phyloP scores from a whole-genome alignment of 2,329 filamentous ascomycete species.

The Teratosphaeria viscida region DNA sequence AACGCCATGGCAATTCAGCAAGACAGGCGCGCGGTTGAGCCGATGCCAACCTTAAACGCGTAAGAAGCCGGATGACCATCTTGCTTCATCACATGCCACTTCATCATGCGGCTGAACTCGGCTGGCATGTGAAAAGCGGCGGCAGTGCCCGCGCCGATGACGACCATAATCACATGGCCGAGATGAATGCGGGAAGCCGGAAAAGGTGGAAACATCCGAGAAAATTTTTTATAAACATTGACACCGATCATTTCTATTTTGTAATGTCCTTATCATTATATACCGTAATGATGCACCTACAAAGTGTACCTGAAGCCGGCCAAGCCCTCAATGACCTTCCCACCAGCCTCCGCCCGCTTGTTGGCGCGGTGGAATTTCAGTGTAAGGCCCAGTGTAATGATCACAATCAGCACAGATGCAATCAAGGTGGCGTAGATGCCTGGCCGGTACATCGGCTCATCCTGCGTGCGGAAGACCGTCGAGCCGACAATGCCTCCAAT shows the following conservation, averaged over 20 bases:
- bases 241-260: not conserved
- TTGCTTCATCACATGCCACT: not conserved
- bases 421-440: conserved; percentile 24
- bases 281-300: conserved; percentile 6
- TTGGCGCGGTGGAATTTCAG: conserved; percentile 26
- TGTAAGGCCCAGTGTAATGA: conserved; percentile 21
- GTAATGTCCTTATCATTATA: not conserved
- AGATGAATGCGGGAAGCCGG: not conserved
- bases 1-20: not conserved
- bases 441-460: conserved; percentile 23
- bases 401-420: conserved; percentile 18
- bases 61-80: not conserved
- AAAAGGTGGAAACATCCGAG: not conserved
- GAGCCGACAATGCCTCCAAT: conserved; percentile 57
- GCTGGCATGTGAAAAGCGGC: not conserved
- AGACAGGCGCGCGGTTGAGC: not conserved
- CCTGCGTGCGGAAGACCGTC: conserved; percentile 25
- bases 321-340: conserved; percentile 26
- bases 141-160: not conserved
- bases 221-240: too few species aligned
- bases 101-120: not conserved
- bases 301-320: conserved; percentile 27
- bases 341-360: conserved; percentile 25
- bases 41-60: not conserved
- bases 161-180: not conserved